These are phyloP conservation scores for Globisporangium perplexum DNA, from an alignment of 352 stramenopile genomes.

Conservation along the genomic window DNA sequence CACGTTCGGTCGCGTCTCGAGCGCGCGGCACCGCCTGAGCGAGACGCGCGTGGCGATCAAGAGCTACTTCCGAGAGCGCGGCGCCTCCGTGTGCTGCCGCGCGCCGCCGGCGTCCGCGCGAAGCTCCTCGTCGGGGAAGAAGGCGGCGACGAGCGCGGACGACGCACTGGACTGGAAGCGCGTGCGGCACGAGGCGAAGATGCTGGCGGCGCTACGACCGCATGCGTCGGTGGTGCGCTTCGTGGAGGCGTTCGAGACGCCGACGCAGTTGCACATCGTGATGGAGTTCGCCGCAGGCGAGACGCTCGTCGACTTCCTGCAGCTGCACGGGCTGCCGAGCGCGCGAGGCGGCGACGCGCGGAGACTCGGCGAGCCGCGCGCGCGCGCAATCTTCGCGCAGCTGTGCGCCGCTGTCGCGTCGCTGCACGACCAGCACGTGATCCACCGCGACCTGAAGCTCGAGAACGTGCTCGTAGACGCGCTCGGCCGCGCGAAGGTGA, in stretches of 20 bases:
- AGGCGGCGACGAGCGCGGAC: neutral
- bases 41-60: conserved; percentile 50
- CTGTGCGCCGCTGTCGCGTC: conserved; percentile 27
- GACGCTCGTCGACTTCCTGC: conserved; percentile 35
- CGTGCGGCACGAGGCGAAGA: conserved; percentile 43
- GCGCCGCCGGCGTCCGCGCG: neutral
- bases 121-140: neutral
- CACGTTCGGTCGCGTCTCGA: conserved; percentile 46
- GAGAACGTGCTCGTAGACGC: conserved; percentile 66
- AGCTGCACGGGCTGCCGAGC: conserved; percentile 15
- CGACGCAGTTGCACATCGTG: conserved; percentile 49
- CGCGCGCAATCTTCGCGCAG: conserved; percentile 35
- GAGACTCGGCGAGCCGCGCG: conserved; percentile 27
- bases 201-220: conserved; percentile 30
- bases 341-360: conserved; percentile 12
- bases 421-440: conserved; percentile 47
- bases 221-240: conserved; percentile 47
- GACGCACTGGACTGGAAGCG: conserved; percentile 55
- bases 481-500: conserved; percentile 26
- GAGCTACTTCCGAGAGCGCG: conserved; percentile 42
- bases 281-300: conserved; percentile 39
- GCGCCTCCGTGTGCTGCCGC: conserved; percentile 26
- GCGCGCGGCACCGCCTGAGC: conserved; percentile 38
- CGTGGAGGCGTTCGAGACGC: conserved; percentile 53
- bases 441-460: conserved; percentile 75